Percentiles rank a stretch among this genome's conserved stretches.
Conservation (phyloP, 805 yeast species). For the Wickerhamia fluorescens region DNA sequence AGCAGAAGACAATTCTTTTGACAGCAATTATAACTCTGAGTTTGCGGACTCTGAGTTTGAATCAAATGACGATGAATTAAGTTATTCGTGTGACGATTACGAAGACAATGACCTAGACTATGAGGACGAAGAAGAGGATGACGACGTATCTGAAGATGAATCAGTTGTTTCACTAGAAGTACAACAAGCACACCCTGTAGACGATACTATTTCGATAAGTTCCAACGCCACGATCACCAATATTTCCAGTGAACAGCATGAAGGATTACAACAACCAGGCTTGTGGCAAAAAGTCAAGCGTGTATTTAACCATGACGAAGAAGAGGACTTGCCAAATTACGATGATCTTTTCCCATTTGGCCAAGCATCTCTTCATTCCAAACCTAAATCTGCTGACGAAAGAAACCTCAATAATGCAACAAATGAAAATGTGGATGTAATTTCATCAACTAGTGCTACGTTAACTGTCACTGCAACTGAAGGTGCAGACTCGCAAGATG, state of each 20-base stretch:
- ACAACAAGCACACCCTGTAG: not conserved
- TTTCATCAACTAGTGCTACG: constrained; percentile 1
- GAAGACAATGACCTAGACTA: constrained; percentile 14
- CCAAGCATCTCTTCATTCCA: constrained; percentile 11
- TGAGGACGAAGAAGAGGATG: constrained; percentile 9
- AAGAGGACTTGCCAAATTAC: constrained; percentile 52
- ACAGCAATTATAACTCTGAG: constrained; percentile 12
- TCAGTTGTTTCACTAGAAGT: not conserved
- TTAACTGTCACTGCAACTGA: not conserved
- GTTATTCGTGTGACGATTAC: constrained; percentile 23
- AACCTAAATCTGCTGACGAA: constrained; percentile 30
- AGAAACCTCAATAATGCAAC: constrained; percentile 20
- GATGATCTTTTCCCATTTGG: constrained; percentile 68
- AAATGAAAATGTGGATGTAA: constrained; percentile 3
- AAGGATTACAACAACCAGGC: no score
- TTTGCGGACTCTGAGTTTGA: constrained; percentile 31
- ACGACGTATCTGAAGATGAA: constrained; percentile 1
- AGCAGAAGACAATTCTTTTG: no score
- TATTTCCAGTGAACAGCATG: not conserved
- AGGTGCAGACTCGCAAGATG: constrained; percentile 15
- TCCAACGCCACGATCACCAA: constrained; percentile 2
- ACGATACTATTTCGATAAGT: constrained; percentile 1
- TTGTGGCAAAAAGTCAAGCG: constrained; percentile 40
- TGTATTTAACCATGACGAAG: constrained; percentile 30
- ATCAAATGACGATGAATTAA: constrained; percentile 18